A percentile compares a stretch with the other conserved stretches of the same genome.
These are phyloP conservation scores for Mycena albidolilacea DNA, from an alignment of 768 basidiomycete species.

Conservation along the genomic window DNA sequence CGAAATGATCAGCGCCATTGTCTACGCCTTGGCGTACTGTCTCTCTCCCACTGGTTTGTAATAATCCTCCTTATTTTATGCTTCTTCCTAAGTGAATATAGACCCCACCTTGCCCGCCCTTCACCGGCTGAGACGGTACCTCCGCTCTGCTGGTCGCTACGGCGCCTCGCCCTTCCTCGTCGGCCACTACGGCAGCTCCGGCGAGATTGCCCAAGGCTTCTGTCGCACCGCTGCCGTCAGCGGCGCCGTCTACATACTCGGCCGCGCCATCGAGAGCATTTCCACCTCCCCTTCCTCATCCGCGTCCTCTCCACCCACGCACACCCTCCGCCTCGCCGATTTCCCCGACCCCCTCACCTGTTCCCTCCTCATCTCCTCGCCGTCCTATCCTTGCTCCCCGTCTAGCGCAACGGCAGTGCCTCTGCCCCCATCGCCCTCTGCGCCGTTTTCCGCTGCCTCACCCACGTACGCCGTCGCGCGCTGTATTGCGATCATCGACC, in stretches of 20 bases:
- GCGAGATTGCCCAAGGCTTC: conserved; percentile 94
- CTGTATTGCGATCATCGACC: conserved; percentile 67
- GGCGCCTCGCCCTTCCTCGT: conserved; percentile 88
- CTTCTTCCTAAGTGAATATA: conserved; percentile 45
- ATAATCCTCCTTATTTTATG: background rate
- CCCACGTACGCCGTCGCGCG: conserved; percentile 52
- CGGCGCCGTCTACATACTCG: conserved; percentile 82
- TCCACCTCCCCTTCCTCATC: conserved; percentile 32
- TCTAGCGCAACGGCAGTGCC: conserved; percentile 41
- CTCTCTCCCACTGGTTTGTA: conserved; percentile 67
- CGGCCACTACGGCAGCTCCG: conserved; percentile 95
- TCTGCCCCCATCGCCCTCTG: conserved; percentile 12
- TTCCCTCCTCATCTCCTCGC: conserved; percentile 68
- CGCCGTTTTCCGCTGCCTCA: conserved; percentile 18
- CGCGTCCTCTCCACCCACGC: conserved; percentile 44
- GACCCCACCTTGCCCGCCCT: conserved; percentile 80
- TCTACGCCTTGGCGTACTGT: conserved; percentile 86
- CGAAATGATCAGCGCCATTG: conserved; percentile 72
- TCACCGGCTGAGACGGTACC: conserved; percentile 77
- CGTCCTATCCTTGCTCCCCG: conserved; percentile 42
- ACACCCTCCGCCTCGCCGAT: conserved; percentile 68
- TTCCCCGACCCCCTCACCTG: conserved; percentile 73
- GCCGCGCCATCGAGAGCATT: conserved; percentile 59
- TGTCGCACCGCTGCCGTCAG: conserved; percentile 89
- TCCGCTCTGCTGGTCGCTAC: conserved; percentile 88